Base-by-base conservation (phyloP, 2,329 filamentous ascomycete genomes). In the Fusarium veterinarium region DNA sequence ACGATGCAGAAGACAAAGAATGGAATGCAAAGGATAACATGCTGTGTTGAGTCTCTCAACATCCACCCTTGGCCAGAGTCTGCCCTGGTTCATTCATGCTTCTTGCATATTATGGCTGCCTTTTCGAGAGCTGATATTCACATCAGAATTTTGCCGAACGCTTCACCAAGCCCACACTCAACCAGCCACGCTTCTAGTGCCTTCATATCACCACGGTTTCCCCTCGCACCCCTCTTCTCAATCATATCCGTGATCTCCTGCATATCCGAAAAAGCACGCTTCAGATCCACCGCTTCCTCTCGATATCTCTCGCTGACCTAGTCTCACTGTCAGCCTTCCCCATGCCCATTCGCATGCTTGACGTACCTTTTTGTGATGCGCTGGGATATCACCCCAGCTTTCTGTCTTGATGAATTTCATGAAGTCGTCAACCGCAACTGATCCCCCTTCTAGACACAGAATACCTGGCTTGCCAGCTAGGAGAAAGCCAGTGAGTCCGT, bases 321-420 rank as follows among this genome's bases (percentile, higher is more conserved):
- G 3, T 3, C 12, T 11, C 8, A 17, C 33, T 13, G 30, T 69
- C 25, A 69, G 30, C 3, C 14, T 28, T 2, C 2, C 4, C 13
- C 1, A 2, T 13, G 3, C 17, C 3, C 5, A 3, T 23, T 2
- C 19, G 9, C 3, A 12, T 6, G 6, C 0, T n/a, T 12, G 2
- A 31, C 60, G 8, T 13, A 69, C 88, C 73, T 91, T 91, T 72
- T 91, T 91, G 69, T 91, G 89, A 64, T 89, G 84, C 23, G 87
- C 83, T 0, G 89, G 89, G 10, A 91, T 90, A 76, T 91, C 89
- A 0, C 88, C 86, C 89, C 89, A 91, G 59, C 87, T 89, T 72
- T 90, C 86, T 10, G 88, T 90, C 79, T 90, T 90, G 80, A 91
- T 90, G 63, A 88, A 90, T 33, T 83, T 86, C 89, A 91, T 91